Percentiles rank a stretch among this genome's conserved stretches.
phyloP scores from a whole-genome alignment of 441 rosid species.

The Geranium incanum region DNA sequence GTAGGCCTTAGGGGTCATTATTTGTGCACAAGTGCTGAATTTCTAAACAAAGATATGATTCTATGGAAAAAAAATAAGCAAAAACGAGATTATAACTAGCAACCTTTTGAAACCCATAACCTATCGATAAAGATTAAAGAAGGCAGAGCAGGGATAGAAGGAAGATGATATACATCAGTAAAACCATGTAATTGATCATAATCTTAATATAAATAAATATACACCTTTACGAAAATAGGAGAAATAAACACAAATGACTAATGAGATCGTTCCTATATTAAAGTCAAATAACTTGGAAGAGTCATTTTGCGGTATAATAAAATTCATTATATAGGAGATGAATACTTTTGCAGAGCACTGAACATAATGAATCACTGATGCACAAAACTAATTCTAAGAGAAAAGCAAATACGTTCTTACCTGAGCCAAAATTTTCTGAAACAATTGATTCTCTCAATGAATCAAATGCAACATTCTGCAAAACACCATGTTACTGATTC shows the following conservation, averaged over 20 bases:
- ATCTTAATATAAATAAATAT: too few relatives aligned
- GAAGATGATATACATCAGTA: background rate
- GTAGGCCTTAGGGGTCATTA: background rate
- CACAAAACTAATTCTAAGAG: background rate
- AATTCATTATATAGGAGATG: background rate
- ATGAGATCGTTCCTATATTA: background rate
- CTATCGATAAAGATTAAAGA: background rate
- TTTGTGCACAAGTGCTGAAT: background rate
- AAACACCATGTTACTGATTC: conserved; percentile 22
- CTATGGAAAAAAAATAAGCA: background rate
- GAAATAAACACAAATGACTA: background rate
- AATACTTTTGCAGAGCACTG: background rate
- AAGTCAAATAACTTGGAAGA: background rate
- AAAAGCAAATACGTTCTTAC: conserved; percentile 27
- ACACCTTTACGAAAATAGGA: background rate
- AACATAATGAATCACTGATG: background rate
- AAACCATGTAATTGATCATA: background rate
- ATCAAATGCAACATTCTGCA: conserved; percentile 72
- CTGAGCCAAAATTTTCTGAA: conserved; percentile 36
- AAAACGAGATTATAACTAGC: background rate
- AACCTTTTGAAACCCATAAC: background rate
- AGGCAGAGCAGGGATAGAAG: background rate
- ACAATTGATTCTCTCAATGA: conserved; percentile 49
- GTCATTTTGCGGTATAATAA: background rate
- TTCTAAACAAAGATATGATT: background rate